phyloP scores from a whole-genome alignment of 768 basidiomycete genomes.

The Roridomyces roridus region DNA sequence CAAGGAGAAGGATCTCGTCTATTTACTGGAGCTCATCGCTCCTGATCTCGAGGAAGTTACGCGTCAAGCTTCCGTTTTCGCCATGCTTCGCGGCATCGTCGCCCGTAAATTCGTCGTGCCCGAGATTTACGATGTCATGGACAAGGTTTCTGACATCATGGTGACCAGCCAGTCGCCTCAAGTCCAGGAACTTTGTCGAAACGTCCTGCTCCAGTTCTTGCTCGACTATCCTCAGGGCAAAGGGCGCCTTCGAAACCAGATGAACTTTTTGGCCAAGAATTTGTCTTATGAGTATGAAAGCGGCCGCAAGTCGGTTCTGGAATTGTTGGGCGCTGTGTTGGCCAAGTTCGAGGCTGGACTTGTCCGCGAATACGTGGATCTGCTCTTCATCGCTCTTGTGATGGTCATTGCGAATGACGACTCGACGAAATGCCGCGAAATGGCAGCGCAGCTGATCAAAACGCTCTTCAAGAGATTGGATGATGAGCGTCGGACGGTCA shows the following conservation, averaged over 20 bases:
- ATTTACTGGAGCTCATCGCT: conserved; percentile 81
- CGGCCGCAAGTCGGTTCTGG: conserved; percentile 93
- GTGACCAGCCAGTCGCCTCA: conserved; percentile 91
- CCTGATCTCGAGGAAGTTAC: conserved; percentile 92
- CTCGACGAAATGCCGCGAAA: conserved; percentile 86
- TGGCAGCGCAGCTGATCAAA: conserved; percentile 86
- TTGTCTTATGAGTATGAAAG: conserved; percentile 89
- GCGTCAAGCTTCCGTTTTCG: conserved; percentile 86
- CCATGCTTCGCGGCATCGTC: conserved; percentile 89
- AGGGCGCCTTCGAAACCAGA: conserved; percentile 84
- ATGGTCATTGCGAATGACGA: conserved; percentile 96
- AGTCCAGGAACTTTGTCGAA: conserved; percentile 91
- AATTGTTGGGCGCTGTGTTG: conserved; percentile 84
- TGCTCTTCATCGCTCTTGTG: conserved; percentile 90
- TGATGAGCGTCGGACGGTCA: conserved; percentile 55
- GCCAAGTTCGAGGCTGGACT: conserved; percentile 81
- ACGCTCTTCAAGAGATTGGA: conserved; percentile 74
- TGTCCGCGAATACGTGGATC: conserved; percentile 80
- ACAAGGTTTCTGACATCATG: conserved; percentile 87
- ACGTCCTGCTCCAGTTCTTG: conserved; percentile 89
- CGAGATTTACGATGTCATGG: conserved; percentile 98
- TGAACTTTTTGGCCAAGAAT: conserved; percentile 93
- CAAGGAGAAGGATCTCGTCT: conserved; percentile 88
- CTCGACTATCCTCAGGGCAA: conserved; percentile 98
- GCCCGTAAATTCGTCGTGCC: conserved; percentile 91